Conservation (phyloP, 2,329 filamentous ascomycete genomes). For the Aurifilum marmelostoma region DNA sequence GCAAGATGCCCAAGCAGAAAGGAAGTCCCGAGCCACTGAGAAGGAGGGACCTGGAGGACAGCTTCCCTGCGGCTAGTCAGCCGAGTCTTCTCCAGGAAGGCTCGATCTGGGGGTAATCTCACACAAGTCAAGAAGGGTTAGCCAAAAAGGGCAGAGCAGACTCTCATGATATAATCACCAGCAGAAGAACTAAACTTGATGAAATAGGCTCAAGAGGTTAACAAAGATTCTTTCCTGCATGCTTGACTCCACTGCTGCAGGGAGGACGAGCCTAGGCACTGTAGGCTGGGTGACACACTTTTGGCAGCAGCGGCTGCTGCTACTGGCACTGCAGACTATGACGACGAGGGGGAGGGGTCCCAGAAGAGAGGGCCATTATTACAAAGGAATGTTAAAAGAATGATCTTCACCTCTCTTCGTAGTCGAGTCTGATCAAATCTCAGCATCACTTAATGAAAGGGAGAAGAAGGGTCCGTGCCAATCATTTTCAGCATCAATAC, state of each 20-base stretch:
- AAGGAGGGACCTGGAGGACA: background rate
- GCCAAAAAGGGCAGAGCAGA: background rate
- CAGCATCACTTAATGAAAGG: background rate
- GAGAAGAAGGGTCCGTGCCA: conserved; percentile 1
- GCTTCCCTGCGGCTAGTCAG: background rate
- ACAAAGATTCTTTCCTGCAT: background rate
- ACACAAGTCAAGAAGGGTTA: background rate
- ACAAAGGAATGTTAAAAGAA: background rate
- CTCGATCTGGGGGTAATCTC: background rate
- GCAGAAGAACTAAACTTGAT: background rate
- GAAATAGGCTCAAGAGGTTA: background rate
- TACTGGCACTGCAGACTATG: background rate
- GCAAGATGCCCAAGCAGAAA: background rate
- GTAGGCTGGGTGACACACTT: background rate
- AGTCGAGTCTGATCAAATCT: background rate
- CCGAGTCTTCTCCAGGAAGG: background rate
- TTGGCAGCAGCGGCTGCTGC: background rate
- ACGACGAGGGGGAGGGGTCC: background rate
- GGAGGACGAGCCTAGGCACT: background rate
- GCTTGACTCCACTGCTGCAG: conserved; percentile 1
- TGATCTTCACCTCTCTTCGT: background rate
- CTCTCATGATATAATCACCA: background rate
- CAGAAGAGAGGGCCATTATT: background rate
- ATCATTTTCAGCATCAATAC: background rate
- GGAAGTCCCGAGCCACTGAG: background rate